These are phyloP conservation scores for Geranomyces michiganensis DNA, from an alignment of 192 early-diverging fungal genomes.

Conservation along the genomic window DNA sequence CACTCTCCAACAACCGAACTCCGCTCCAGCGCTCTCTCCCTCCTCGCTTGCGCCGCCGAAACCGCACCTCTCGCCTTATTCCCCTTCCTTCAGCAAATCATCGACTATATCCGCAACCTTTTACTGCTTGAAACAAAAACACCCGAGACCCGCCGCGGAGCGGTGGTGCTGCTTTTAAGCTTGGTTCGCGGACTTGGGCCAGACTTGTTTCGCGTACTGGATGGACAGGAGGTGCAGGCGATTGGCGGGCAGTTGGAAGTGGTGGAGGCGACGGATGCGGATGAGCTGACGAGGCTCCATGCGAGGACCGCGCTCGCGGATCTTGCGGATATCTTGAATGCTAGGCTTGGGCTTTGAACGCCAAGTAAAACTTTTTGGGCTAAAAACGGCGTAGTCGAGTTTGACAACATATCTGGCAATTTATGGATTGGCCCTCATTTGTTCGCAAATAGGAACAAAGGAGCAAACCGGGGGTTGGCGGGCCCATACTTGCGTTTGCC, in stretches of 20 bases:
- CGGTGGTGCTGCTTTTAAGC: constrained; percentile 67
- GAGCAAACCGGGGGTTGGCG: no score
- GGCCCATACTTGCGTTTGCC: no score
- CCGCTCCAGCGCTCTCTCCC: constrained; percentile 44
- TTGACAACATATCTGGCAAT: no score
- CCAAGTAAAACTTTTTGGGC: no score
- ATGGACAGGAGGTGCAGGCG: constrained; percentile 58
- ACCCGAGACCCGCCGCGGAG: constrained; percentile 28
- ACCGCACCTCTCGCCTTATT: constrained; percentile 72
- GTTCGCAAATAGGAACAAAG: no score
- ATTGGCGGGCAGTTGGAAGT: constrained; percentile 64
- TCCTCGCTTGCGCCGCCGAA: constrained; percentile 60
- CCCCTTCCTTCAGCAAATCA: constrained; percentile 65
- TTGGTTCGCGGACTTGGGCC: constrained; percentile 71
- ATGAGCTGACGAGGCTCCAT: constrained; percentile 72
- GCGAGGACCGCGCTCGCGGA: constrained; percentile 73
- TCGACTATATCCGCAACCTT: constrained; percentile 69
- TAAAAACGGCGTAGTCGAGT: no score
- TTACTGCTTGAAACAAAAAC: constrained; percentile 57
- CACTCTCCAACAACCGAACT: constrained; percentile 35
- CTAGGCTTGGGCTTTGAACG: neutral
- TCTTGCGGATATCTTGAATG: constrained; percentile 46
- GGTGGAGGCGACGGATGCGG: constrained; percentile 67
- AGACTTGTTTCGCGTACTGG: constrained; percentile 46
- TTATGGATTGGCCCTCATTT: no score